phyloP scores from a whole-genome alignment of 495 filamentous ascomycete genomes.

The Tuber magnatum region DNA sequence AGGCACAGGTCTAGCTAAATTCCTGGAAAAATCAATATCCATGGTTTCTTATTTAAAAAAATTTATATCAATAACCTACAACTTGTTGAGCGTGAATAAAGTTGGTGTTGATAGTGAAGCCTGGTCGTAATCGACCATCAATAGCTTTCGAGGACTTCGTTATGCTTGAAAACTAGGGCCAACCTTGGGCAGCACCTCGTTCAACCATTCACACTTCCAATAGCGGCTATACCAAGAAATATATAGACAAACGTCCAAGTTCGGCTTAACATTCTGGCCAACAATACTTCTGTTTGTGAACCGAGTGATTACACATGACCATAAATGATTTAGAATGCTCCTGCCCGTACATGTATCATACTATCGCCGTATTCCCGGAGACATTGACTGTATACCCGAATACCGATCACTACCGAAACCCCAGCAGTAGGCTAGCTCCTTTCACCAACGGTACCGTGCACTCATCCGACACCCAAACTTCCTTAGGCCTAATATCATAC shows the following conservation, averaged over 20 bases:
- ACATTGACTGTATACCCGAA: not conserved
- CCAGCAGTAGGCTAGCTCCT: not conserved
- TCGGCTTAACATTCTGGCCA: too few relatives aligned
- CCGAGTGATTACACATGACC: not conserved
- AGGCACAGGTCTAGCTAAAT: slow-evolving; percentile 50
- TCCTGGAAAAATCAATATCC: not conserved
- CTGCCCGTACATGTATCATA: not conserved
- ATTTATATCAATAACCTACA: not conserved
- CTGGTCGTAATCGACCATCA: not conserved
- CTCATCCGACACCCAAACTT: not conserved
- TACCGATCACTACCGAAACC: not conserved
- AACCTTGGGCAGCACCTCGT: too few relatives aligned
- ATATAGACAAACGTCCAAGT: too few relatives aligned
- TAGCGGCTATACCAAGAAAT: too few relatives aligned
- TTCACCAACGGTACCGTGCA: not conserved
- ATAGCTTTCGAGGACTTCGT: not conserved
- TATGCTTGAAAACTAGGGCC: too few relatives aligned
- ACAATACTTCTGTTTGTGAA: not conserved
- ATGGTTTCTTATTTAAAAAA: not conserved
- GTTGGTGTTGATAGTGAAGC: not conserved
- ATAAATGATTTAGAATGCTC: not conserved
- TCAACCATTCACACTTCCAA: too few relatives aligned
- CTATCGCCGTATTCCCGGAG: not conserved
- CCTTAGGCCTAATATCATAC: not conserved
- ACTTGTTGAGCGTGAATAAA: not conserved